Conservation (phyloP, 2,329 filamentous ascomycete species). For the Graphilbum ipis-grandicollis region DNA sequence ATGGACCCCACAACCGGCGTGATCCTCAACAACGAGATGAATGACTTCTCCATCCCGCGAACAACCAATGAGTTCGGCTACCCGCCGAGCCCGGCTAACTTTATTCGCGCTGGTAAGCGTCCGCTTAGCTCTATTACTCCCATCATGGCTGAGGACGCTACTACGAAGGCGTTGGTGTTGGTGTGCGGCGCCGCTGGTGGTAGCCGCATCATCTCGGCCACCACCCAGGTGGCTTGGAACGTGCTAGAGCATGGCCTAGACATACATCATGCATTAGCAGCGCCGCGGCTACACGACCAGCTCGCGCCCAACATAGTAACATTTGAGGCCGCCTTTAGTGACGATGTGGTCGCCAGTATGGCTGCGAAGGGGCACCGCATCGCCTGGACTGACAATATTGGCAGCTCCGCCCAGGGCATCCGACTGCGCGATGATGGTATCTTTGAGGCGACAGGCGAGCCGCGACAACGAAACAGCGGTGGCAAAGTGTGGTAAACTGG, state of each 20-base stretch:
- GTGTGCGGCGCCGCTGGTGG: conserved; percentile 67
- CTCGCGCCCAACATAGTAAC: conserved; percentile 48
- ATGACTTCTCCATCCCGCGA: conserved; percentile 76
- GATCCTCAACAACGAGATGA: conserved; percentile 56
- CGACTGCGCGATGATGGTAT: conserved; percentile 44
- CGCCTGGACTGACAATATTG: conserved; percentile 46
- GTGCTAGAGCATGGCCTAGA: conserved; percentile 52
- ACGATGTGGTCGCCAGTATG: conserved; percentile 51
- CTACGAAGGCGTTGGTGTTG: conserved; percentile 41
- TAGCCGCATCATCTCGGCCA: conserved; percentile 68
- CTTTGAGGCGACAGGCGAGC: conserved; percentile 71
- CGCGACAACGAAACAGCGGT: conserved; percentile 59
- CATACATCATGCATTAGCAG: conserved; percentile 42
- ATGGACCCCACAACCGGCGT: conserved; percentile 71
- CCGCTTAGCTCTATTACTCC: conserved; percentile 72
- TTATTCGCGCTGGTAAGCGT: conserved; percentile 61
- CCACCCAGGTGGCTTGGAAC: conserved; percentile 60
- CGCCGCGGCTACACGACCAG: conserved; percentile 69
- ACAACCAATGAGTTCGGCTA: conserved; percentile 71
- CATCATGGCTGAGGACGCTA: conserved; percentile 55
- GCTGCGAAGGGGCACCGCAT: conserved; percentile 54
- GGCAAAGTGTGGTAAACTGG: conserved; percentile 31
- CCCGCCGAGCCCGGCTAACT: conserved; percentile 64
- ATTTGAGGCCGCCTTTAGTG: conserved; percentile 61
- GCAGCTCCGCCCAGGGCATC: conserved; percentile 59